Conservation (phyloP, 345 rosid genomes). For the Acer saccharum region DNA sequence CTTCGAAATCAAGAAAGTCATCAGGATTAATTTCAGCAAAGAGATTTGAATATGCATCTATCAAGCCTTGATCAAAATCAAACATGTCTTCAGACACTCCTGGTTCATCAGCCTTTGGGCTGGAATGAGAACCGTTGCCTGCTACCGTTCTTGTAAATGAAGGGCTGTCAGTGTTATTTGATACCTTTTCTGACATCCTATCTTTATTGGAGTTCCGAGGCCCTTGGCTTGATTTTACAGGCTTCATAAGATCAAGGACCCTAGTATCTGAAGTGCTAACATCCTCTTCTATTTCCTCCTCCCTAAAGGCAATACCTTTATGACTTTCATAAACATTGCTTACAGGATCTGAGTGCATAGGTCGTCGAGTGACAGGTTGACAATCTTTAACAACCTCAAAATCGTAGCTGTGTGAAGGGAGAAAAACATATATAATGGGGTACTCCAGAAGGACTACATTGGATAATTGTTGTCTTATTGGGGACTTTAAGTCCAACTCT, state of each 20-base stretch:
- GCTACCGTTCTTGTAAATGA: constrained; percentile 15
- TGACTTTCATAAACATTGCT: constrained; percentile 31
- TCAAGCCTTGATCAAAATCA: constrained; percentile 68
- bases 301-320: constrained; percentile 55
- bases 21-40: constrained; percentile 65
- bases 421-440: constrained; percentile 86
- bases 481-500: constrained; percentile 59
- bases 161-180: constrained; percentile 18
- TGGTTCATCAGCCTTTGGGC: constrained; percentile 12
- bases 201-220: constrained; percentile 21
- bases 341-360: constrained; percentile 29
- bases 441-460: constrained; percentile 63
- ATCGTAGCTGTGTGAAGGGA: constrained; percentile 59
- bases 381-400: constrained; percentile 61
- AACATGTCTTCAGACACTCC: constrained; percentile 31
- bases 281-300: constrained; percentile 71
- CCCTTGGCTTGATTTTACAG: constrained; percentile 25
- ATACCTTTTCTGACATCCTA: constrained; percentile 21
- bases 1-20: constrained; percentile 71
- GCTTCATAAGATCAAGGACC: constrained; percentile 46
- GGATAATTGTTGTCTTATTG: constrained; percentile 66
- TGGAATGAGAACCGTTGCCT: constrained; percentile 15
- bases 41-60: constrained; percentile 69
- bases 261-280: constrained; percentile 40
- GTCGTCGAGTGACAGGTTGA: constrained; percentile 14